Percentiles rank a stretch among this genome's conserved stretches.
phyloP scores from a whole-genome alignment of 2,329 filamentous ascomycete species.

The Botrytis cinerea region DNA sequence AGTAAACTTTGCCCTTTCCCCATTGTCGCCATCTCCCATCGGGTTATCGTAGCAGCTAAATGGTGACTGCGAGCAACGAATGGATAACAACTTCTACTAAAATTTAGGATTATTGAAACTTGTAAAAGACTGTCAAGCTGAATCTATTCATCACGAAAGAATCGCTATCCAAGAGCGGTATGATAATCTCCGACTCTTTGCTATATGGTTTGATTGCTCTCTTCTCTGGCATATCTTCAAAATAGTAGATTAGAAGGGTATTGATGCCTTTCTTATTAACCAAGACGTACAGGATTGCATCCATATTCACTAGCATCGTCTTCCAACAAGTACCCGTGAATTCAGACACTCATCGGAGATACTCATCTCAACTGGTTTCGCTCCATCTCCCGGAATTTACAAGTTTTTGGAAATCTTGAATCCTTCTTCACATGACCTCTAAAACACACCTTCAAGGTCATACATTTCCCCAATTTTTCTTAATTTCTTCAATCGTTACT shows the following conservation, averaged over 20 bases:
- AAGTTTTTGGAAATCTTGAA: not conserved
- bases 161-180: not conserved
- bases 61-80: not conserved
- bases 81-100: not conserved
- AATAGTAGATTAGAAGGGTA: not conserved
- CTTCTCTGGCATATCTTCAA: not conserved
- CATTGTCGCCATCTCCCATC: not conserved
- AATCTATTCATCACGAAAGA: not conserved
- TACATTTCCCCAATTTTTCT: not conserved
- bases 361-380: too few species aligned
- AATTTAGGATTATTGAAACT: not conserved
- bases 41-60: not conserved
- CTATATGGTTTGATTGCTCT: not conserved
- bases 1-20: not conserved
- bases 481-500: not conserved
- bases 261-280: not conserved
- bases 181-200: not conserved
- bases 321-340: not conserved
- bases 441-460: not conserved
- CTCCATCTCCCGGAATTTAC: not conserved
- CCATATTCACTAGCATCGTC: not conserved
- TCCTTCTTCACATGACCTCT: not conserved
- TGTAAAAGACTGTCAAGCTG: not conserved
- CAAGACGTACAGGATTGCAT: not conserved
- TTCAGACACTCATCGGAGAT: rapidly evolving